These are phyloP conservation scores for Extremus antarcticus DNA, from an alignment of 495 filamentous ascomycete genomes.

Conservation along the genomic window DNA sequence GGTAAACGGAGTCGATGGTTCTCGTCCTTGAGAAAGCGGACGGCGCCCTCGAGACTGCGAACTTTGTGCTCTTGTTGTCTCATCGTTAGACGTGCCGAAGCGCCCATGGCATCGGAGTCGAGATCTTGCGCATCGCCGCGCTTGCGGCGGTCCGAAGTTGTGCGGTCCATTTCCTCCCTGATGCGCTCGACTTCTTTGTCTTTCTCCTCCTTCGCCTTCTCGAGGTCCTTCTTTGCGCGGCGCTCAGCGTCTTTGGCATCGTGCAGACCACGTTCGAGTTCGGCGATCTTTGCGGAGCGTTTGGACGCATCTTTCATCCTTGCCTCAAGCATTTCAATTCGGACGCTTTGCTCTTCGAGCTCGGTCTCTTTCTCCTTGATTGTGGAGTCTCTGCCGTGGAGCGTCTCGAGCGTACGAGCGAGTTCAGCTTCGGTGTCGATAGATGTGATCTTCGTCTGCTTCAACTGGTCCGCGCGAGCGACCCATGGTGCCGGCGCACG, in stretches of 20 bases:
- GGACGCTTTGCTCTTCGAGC: slow-evolving; percentile 66
- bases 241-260: slow-evolving; percentile 43
- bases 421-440: slow-evolving; percentile 57
- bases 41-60: slow-evolving; percentile 55
- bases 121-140: slow-evolving; percentile 43
- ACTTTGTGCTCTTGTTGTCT: slow-evolving; percentile 56
- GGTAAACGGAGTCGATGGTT: slow-evolving; percentile 53
- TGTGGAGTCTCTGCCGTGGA: slow-evolving; percentile 39
- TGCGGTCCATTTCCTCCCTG: slow-evolving; percentile 64
- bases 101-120: slow-evolving; percentile 36
- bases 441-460: slow-evolving; percentile 62
- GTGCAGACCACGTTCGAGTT: slow-evolving; percentile 50
- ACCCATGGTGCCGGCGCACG: slow-evolving; percentile 68
- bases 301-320: slow-evolving; percentile 69
- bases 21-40: slow-evolving; percentile 70
- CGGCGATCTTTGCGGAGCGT: slow-evolving; percentile 50
- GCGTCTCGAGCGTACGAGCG: slow-evolving; percentile 43
- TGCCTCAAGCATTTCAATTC: slow-evolving; percentile 82
- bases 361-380: slow-evolving; percentile 32
- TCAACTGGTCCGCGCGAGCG: slow-evolving; percentile 65
- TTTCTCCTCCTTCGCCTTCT: slow-evolving; percentile 27
- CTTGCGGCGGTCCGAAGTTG: slow-evolving; percentile 48
- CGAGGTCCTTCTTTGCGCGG: slow-evolving; percentile 35
- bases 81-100: slow-evolving; percentile 66
- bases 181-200: slow-evolving; percentile 53